Evolutionary conservation across 768 basidiomycete genomes (phyloP), one percentile per base, ranked within the genome.

Genomic region (Hygrocybe coccinea): DNA sequence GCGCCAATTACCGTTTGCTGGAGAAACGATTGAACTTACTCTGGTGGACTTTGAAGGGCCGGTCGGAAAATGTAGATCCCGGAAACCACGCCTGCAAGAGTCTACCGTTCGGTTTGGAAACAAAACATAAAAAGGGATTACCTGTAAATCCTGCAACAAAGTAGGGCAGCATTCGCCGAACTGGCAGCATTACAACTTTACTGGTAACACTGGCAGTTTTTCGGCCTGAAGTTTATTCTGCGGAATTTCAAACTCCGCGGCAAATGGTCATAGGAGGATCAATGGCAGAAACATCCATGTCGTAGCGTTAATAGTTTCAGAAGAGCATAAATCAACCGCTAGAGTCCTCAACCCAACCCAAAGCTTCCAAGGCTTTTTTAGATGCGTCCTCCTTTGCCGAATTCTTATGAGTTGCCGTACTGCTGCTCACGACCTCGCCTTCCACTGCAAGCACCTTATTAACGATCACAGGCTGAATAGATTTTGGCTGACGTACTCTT

Each of bases 31-130:
- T 25, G 17, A 36, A 37, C 36, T 50, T 17, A 50, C 49, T 17
- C 14, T 35, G 35, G 17, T 22, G 11, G 49, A 17, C n/a, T 11
- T 6, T 14, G 49, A 21, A 46, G 11, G 44, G 11, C 19, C 11
- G 85, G 85, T 61, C 79, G 77, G 70, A 87, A 87, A 51, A 86
- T 82, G 64, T 87, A 86, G 19, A 85, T 64, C 8, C 86, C 86
- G 11, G 86, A 85, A 24, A 75, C 60, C 50, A 85, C 66, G 29
- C 86, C 86, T 87, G 58, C 17, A 24, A 7, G 22, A 21, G 2
- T 11, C n/a, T 22, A 19, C 19, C n/a, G 14, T 11, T 7, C 22
- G 11, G 21, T n/a, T 44, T 39, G 45, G 21, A 34, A 53, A 50
- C 25, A 48, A 15, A 24, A n/a, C 43, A 56, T 45, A 19, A 25